These are phyloP conservation scores for Penicillium lagena DNA, from an alignment of 495 filamentous ascomycete genomes.

Conservation along the genomic window DNA sequence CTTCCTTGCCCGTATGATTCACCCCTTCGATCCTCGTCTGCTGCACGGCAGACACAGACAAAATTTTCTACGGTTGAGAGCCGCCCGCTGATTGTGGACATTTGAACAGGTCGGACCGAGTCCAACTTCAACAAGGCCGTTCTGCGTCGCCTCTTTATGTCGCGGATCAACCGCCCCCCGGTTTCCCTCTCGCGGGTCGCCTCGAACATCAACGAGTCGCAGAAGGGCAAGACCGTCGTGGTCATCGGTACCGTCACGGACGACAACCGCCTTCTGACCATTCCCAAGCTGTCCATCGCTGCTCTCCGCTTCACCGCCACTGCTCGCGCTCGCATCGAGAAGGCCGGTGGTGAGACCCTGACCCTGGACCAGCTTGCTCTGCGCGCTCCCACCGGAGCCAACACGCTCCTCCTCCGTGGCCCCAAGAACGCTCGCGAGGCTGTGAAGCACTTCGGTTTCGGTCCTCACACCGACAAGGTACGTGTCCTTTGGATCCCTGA, in stretches of 20 bases:
- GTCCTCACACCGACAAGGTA: conserved; percentile 95
- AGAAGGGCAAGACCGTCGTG: conserved; percentile 86
- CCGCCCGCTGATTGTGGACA: conserved; percentile 9
- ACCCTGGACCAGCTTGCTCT: conserved; percentile 95
- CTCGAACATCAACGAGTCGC: conserved; percentile 53
- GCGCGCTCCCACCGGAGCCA: conserved; percentile 84
- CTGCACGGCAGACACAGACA: not conserved
- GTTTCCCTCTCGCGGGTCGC: conserved; percentile 88
- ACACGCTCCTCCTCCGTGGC: conserved; percentile 90
- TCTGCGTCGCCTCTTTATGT: conserved; percentile 94
- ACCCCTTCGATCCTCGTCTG: conserved; percentile 5
- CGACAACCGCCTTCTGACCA: conserved; percentile 81
- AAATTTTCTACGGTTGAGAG: not conserved
- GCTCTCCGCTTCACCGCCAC: conserved; percentile 94
- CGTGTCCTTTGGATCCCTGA: conserved; percentile 15
- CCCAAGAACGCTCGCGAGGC: conserved; percentile 97
- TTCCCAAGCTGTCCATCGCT: conserved; percentile 88
- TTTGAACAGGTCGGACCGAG: conserved; percentile 76
- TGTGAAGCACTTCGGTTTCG: conserved; percentile 97
- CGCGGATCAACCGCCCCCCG: conserved; percentile 92
- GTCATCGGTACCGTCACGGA: conserved; percentile 92
- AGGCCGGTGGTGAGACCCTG: conserved; percentile 87
- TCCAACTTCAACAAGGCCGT: conserved; percentile 94
- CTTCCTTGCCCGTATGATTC: conserved; percentile 87
- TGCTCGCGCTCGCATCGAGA: conserved; percentile 84